Evolutionary conservation across 1,284 basidiomycete genomes (phyloP).

Genomic region (Sporisorium iseilematis-ciliati): DNA sequence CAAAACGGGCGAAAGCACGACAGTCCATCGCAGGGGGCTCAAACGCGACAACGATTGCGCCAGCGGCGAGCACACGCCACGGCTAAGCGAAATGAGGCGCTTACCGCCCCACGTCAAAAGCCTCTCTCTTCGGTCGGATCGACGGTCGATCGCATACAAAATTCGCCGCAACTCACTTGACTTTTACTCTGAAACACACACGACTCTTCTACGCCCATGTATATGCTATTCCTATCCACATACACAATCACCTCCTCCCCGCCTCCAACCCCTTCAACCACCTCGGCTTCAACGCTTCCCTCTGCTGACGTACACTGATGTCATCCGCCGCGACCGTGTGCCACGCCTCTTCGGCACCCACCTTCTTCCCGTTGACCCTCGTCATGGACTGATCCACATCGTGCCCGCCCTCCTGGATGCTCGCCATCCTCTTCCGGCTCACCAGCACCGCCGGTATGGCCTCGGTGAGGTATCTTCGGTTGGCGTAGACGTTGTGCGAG

Average conservation of each 20-base stretch:
- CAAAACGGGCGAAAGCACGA: too few relatives aligned
- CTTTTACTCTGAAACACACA: not conserved
- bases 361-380: conserved; percentile 19
- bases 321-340: conserved; percentile 26
- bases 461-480: conserved; percentile 37
- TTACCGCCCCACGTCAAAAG: not conserved
- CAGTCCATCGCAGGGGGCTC: too few relatives aligned
- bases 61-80: not conserved
- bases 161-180: not conserved
- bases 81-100: not conserved
- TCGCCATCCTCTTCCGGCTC: conserved; percentile 34
- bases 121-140: not conserved
- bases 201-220: too few relatives aligned
- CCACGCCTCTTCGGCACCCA: conserved; percentile 25
- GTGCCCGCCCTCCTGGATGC: conserved; percentile 23
- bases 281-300: conserved; percentile 38
- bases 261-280: conserved; percentile 44
- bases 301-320: conserved; percentile 24
- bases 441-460: conserved; percentile 31
- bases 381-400: conserved; percentile 23
- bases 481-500: conserved; percentile 38
- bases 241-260: conserved; percentile 1
- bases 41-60: too few relatives aligned
- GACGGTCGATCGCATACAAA: not conserved
- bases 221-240: not conserved